Evolutionary conservation across 495 filamentous ascomycete genomes (phyloP).

Genomic region (Aspergillus conjunctus): DNA sequence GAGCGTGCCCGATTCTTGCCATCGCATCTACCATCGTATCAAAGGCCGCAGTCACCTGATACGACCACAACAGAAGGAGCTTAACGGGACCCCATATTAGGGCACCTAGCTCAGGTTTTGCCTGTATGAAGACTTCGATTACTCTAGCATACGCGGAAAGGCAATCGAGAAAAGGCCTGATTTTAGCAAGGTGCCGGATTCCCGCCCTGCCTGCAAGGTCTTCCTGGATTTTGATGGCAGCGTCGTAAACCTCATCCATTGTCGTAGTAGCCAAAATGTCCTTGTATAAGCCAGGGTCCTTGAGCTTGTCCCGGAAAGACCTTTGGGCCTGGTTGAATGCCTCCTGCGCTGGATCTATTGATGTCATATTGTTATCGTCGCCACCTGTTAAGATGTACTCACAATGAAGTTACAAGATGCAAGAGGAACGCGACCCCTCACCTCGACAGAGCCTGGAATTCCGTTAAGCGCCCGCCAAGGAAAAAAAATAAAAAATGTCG

Average conservation of each 20-base stretch:
- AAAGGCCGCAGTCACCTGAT: not conserved
- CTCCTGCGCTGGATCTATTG: not conserved
- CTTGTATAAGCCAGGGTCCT: not conserved
- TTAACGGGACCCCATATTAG: slow-evolving; percentile 5
- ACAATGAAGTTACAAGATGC: no score
- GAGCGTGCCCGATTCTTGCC: not conserved
- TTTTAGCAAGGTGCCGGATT: not conserved
- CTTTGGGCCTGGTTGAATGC: not conserved
- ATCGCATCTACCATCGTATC: not conserved
- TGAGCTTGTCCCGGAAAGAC: not conserved
- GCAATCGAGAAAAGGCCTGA: not conserved
- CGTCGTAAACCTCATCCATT: not conserved
- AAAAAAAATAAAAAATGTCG: no score
- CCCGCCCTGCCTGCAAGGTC: not conserved
- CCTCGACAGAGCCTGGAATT: no score
- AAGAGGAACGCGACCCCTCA: no score
- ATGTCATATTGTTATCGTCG: not conserved
- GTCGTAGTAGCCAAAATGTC: not conserved
- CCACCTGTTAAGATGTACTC: no score
- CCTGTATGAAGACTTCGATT: not conserved
- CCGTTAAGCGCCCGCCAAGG: no score
- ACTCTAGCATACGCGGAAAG: not conserved
- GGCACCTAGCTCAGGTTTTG: not conserved
- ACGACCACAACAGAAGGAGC: not conserved
- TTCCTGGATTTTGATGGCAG: not conserved